Percentiles rank a stretch among this genome's conserved stretches.
These are phyloP conservation scores for Pyrenophora teres DNA, from an alignment of 2,329 filamentous ascomycete genomes.

Conservation along the genomic window DNA sequence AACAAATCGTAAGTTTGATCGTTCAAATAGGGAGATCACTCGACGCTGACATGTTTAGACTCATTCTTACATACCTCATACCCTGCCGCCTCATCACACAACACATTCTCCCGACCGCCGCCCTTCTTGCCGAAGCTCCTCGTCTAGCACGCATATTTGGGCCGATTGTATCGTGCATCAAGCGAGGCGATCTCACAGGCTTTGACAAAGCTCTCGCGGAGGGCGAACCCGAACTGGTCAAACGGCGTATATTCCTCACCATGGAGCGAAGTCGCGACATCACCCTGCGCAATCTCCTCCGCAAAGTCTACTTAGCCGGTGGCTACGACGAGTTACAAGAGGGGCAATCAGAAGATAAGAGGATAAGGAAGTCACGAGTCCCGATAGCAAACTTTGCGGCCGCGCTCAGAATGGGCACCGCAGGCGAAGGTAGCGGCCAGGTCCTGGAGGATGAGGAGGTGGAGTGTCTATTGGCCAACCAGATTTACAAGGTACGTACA, in stretches of 20 bases:
- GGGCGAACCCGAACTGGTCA: constrained; percentile 91
- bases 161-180: constrained; percentile 78
- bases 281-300: constrained; percentile 84
- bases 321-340: constrained; percentile 78
- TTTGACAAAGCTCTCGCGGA: constrained; percentile 82
- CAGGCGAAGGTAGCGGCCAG: constrained; percentile 57
- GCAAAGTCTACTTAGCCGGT: constrained; percentile 85
- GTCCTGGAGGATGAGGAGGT: constrained; percentile 86
- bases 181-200: constrained; percentile 76
- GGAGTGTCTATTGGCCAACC: constrained; percentile 90
- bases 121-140: constrained; percentile 75
- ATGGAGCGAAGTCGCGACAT: constrained; percentile 92
- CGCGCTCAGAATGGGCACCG: constrained; percentile 75
- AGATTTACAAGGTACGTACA: constrained; percentile 89
- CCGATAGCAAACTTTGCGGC: constrained; percentile 83
- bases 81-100: constrained; percentile 88
- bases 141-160: constrained; percentile 76
- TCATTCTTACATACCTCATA: constrained; percentile 93
- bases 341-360: constrained; percentile 63
- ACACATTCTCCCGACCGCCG: constrained; percentile 76
- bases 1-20: constrained; percentile 71
- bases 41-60: constrained; percentile 54
- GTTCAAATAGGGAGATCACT: constrained; percentile 38
- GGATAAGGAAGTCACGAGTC: constrained; percentile 73
- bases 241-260: constrained; percentile 89